Evolutionary conservation across 768 basidiomycete genomes (phyloP), one percentile per base, ranked within the genome.

Genomic region (Lentinula sp.): DNA sequence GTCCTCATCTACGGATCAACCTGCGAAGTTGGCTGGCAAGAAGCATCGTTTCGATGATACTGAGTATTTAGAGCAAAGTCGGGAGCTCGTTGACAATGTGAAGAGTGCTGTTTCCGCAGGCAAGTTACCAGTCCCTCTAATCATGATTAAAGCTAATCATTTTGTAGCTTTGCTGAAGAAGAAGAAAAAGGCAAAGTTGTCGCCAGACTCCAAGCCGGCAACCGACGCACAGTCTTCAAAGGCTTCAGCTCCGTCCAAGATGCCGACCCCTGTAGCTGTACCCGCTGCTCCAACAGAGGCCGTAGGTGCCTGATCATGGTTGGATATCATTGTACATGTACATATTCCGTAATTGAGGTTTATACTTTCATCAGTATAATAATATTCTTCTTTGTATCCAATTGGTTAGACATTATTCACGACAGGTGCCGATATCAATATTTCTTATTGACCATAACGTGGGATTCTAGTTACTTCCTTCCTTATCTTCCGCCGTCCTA

Each of bases 41-140:
- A 97, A 96, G 69, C 90, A 92, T 66, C 84, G 91, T 32, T 87
- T 98, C 50, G 95, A 98, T 53, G 96, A 99, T 68, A 87, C 85
- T 2, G 90, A 94, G 71, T 99, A 90, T 70, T 70, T 99, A 42
- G 95, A 98, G 71, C 88, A 96, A 75, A 94, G 88, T 66, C 79
- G 84, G 71, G 94, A 97, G 68, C 84, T 98, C 32, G 91, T 93
- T 2, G 95, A 96, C 65, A 86, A 82, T 64, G 95, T 98, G 33
- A 91, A 92, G 77, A 93, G 81, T 60, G 96, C 96, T 3, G 96
- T 99, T 12, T 80, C 87, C 51, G 82, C 84, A 41, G 96, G 93
- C 93, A 70, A 65, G 81, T 65, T 18, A 23, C 39, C 68, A 37
- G 61, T 68, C 62, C 64, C 67, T 57, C 66, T 68, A 57, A 69